Evolutionary conservation across 169 alveolate species (phyloP).

Genomic region (Cryptosporidium parvum): DNA sequence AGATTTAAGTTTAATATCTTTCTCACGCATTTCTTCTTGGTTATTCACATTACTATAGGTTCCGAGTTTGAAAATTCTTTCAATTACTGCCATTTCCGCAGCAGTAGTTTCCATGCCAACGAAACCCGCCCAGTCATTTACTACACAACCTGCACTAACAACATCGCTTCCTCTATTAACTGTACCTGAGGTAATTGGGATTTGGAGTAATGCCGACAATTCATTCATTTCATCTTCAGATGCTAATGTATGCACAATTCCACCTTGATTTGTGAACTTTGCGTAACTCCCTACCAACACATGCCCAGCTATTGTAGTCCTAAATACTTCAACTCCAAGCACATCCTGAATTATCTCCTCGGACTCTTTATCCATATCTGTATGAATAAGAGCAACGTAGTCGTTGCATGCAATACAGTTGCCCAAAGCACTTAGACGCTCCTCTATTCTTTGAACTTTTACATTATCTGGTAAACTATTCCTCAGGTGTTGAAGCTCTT

Average conservation of each 20-base stretch:
- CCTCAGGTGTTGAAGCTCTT: constrained; percentile 95
- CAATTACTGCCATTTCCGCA: constrained; percentile 96
- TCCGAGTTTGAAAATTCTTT: constrained; percentile 93
- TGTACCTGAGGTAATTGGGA: constrained; percentile 99
- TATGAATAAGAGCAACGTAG: constrained; percentile 97
- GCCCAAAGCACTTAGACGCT: constrained; percentile 97
- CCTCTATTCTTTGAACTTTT: constrained; percentile 96
- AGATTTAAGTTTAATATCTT: constrained; percentile 77
- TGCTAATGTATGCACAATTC: constrained; percentile 96
- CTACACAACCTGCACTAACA: constrained; percentile 95
- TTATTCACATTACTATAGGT: constrained; percentile 80
- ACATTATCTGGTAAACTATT: constrained; percentile 96
- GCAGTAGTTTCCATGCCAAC: constrained; percentile 99
- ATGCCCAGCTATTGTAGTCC: constrained; percentile 99
- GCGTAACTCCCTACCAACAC: constrained; percentile 98
- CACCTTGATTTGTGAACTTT: constrained; percentile 96
- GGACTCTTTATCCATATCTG: constrained; percentile 98
- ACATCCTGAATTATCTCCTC: constrained; percentile 98
- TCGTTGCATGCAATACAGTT: constrained; percentile 98
- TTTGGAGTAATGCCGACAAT: constrained; percentile 93
- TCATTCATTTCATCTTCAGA: constrained; percentile 98
- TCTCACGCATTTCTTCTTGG: constrained; percentile 75
- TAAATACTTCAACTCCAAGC: constrained; percentile 96
- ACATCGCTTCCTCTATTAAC: constrained; percentile 98
- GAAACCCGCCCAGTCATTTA: constrained; percentile 98